Percentiles rank a stretch among this genome's conserved stretches.
phyloP scores from a whole-genome alignment of 805 yeast species.

The Pichia nakasei region DNA sequence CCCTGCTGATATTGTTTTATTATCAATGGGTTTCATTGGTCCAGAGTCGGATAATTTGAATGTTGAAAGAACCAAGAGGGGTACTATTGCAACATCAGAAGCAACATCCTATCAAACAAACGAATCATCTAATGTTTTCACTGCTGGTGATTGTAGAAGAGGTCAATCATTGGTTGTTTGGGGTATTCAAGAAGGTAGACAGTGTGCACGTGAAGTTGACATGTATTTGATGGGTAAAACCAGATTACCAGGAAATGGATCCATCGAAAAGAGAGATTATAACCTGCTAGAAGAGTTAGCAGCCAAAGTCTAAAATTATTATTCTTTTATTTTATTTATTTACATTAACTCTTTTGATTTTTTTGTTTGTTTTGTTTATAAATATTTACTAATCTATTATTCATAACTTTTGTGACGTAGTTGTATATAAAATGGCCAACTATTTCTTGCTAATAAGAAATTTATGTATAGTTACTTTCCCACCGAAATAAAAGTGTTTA shows the following conservation, averaged over 20 bases:
- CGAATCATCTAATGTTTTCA: slow-evolving; percentile 60
- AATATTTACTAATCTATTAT: background rate
- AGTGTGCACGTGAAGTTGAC: slow-evolving; percentile 94
- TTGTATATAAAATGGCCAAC: no score
- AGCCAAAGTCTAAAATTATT: slow-evolving; percentile 34
- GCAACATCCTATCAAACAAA: slow-evolving; percentile 59
- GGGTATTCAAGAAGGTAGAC: slow-evolving; percentile 99
- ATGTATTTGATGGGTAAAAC: slow-evolving; percentile 66
- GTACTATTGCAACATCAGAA: slow-evolving; percentile 64
- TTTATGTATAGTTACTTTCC: no score
- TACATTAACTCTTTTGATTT: background rate
- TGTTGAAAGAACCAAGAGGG: slow-evolving; percentile 67
- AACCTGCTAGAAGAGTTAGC: slow-evolving; percentile 71
- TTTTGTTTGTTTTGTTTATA: background rate
- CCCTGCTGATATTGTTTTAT: slow-evolving; percentile 87
- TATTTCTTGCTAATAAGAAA: no score
- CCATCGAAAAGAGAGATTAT: slow-evolving; percentile 79
- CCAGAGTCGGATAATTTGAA: slow-evolving; percentile 79
- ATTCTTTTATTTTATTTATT: background rate
- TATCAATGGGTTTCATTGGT: slow-evolving; percentile 97
- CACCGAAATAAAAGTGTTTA: no score
- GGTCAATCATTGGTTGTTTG: slow-evolving; percentile 97
- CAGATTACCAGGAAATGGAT: slow-evolving; percentile 88
- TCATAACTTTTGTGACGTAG: no score
- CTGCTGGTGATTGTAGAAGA: slow-evolving; percentile 98